Base-by-base conservation (phyloP, 2,329 filamentous ascomycete genomes). In the Phoma sp. region DNA sequence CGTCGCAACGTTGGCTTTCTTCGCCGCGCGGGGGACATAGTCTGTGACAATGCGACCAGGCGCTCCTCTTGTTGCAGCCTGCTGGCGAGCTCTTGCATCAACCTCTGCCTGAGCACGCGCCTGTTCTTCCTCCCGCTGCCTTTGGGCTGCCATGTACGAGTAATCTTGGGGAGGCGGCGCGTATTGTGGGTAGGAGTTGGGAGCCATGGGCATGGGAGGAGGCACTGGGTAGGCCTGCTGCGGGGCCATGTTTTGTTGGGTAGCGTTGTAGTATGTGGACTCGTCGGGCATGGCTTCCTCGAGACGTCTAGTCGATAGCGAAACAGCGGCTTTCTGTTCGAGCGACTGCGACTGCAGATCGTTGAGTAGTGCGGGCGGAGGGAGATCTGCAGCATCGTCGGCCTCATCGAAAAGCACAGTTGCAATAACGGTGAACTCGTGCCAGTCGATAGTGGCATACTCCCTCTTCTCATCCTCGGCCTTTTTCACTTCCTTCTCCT, bases 371-470 rank as follows among this genome's bases (percentile, higher is more conserved):
- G 92, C 95, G 1, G 95, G 95, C 1, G 93, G 89, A 29, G 94
- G 93, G 10, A 99, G 86, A 61, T 95, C 89, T 33, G 88, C 86
- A 60, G 90, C 85, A 64, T 97, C 93, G 74, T 99, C 95, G 35
- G 86, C 85, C 64, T 96, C 93, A 55, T 87, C 92, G 75, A 99
- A 99, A 15, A 92, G 82, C 49, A 99, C 93, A 0, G 93, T 97
- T 76, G 97, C 95, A 39, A 97, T 92, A 19, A 99, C 90, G 31
- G 94, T 88, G 68, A 99, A 99, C 73, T 98, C 94, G 71, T 96
- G 91, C 95, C 95, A 99, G 76, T 99, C 95, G 60, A 99, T 95
- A 67, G 95, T 89, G 1, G 90, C 89, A 75, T 95, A 89, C 48
- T 84, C 83, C 44, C 87, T 73, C 68, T 88, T 88, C 74, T 96